Percentiles rank a stretch among this genome's conserved stretches.
These are phyloP conservation scores for Chlorella sp. DNA, from an alignment of 139 green algal genomes.

Conservation along the genomic window DNA sequence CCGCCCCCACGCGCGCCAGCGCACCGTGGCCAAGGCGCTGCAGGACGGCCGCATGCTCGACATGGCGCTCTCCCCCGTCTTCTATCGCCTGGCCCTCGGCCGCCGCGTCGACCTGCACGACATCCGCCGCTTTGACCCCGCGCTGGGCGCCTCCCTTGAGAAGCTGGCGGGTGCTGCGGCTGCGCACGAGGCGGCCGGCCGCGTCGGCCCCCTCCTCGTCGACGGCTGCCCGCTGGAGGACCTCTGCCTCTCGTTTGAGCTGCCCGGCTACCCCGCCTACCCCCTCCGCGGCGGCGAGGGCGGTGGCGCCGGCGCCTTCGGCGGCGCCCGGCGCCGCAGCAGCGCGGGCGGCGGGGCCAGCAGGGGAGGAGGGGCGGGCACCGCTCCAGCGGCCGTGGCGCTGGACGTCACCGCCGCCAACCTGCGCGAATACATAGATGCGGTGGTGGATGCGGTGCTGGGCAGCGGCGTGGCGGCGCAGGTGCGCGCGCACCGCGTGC, in stretches of 20 bases:
- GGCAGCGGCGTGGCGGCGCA: conserved; percentile 75
- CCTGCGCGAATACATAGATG: conserved; percentile 80
- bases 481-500: conserved; percentile 24
- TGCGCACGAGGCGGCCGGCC: conserved; percentile 7
- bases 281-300: neutral
- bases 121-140: conserved; percentile 73
- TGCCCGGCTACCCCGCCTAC: conserved; percentile 68
- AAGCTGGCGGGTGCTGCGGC: conserved; percentile 60
- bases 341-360: too few relatives aligned
- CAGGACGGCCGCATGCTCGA: conserved; percentile 94
- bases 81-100: conserved; percentile 78
- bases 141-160: conserved; percentile 72
- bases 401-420: conserved; percentile 67
- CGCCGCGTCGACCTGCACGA: conserved; percentile 75
- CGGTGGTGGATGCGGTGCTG: conserved; percentile 88
- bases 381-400: conserved; percentile 54
- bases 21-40: conserved; percentile 88
- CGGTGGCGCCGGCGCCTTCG: too few relatives aligned
- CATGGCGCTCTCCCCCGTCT: conserved; percentile 81
- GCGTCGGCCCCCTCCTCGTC: conserved; percentile 51
- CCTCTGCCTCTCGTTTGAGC: conserved; percentile 93
- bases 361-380: too few relatives aligned
- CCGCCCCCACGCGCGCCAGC: conserved; percentile 6
- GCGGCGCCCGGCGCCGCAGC: too few relatives aligned
- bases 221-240: conserved; percentile 83